Base-by-base conservation (phyloP, 192 early-diverging fungal genomes). In the Coemansia sp. region DNA sequence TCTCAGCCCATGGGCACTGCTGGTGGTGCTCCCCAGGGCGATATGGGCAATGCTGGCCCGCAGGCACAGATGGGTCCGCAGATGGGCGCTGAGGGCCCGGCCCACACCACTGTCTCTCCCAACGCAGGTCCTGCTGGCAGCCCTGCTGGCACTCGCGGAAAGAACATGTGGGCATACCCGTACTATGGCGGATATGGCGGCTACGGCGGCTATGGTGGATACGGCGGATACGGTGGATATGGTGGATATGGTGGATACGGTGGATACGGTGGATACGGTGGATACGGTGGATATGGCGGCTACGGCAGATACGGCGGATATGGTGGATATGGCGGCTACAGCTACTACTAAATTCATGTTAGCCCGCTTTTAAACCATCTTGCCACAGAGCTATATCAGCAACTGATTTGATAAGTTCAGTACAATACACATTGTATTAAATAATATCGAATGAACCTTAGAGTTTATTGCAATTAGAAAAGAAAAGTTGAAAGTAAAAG, bases 111-210 rank as follows among this genome's bases (percentile, higher is more conserved):
- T 23, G 65, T 62, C 38, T 60, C 62, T 9, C 62, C 62, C 37
- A 62, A 61, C 44, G 70, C 76, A 66, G 71, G 67, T 3, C 50
- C 76, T 66, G 75, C 75, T 71, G 75, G 69, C 66, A 63, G 76
- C 57, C 66, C 76, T 69, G 76, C 76, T 36, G 71, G 70, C 22
- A 17, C 67, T 8, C 76, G 71, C 22, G 76, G 76, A 59, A 79
- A 79, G 67, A 59, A 55, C 54, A 79, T 79, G 76, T 79, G 76
- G 76, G 76, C 76, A 0, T 79, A 79, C 40, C 76, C 76, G 3
- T 73, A 72, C 76, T 72, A 69, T 28, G 65, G 75, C 38, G 25
- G 59, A 26, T 68, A 72, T 47, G 68, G 75, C 38, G 52, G 57
- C 36, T 76, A 74, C 2, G 25, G 25, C 0, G 25, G 25, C 76